Evolutionary conservation across 2,329 filamentous ascomycete genomes (phyloP).

Genomic region (Trichoderma sp.): DNA sequence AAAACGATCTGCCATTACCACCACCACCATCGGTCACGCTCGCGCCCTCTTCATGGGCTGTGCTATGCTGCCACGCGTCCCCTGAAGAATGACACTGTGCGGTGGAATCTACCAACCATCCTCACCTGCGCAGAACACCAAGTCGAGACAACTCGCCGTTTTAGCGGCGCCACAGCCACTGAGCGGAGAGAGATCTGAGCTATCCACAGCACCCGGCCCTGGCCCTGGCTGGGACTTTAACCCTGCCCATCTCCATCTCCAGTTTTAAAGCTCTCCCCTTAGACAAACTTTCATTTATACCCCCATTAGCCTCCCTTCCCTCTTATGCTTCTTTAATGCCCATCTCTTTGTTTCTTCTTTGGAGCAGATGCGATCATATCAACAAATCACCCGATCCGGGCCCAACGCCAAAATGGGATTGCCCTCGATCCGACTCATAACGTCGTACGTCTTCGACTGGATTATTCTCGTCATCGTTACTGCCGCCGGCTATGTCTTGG

Average conservation of each 20-base stretch:
- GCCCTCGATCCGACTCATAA: constrained; percentile 44
- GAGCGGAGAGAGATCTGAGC: constrained; percentile 20
- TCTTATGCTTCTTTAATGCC: background rate
- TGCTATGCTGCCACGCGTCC: constrained; percentile 18
- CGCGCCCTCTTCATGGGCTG: background rate
- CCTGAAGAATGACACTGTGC: background rate
- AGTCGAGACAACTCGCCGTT: background rate
- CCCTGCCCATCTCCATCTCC: background rate
- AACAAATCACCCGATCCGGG: constrained; percentile 34
- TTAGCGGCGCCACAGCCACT: constrained; percentile 16
- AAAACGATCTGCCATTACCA: background rate
- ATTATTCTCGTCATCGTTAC: constrained; percentile 63
- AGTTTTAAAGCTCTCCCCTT: background rate
- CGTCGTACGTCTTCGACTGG: constrained; percentile 78
- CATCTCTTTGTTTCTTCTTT: background rate
- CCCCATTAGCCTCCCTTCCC: background rate
- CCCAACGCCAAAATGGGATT: constrained; percentile 28
- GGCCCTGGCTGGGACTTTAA: background rate
- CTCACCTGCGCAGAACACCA: background rate
- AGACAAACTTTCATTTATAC: background rate
- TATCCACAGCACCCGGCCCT: constrained; percentile 12
- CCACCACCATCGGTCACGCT: background rate
- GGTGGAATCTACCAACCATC: constrained; percentile 3
- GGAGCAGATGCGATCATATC: constrained; percentile 34
- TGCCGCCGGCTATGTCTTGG: constrained; percentile 60